Conservation (phyloP, 1,284 basidiomycete species). For the Bjerkandera adusta region DNA sequence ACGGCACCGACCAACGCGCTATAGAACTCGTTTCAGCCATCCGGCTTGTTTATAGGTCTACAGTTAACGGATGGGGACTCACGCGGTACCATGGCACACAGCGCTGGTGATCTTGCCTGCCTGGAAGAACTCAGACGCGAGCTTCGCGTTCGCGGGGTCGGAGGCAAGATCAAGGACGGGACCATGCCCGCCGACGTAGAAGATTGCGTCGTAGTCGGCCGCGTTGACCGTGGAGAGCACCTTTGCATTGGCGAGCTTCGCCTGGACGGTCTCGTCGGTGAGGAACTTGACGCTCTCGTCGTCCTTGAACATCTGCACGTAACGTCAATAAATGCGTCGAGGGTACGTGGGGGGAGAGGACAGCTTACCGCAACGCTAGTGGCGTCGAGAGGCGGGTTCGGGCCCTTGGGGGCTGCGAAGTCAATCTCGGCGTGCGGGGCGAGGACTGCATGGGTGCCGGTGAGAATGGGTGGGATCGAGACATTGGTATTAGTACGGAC, state of each 20-base stretch:
- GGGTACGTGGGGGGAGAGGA: not conserved
- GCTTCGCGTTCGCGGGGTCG: slow-evolving; percentile 56
- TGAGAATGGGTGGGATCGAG: not conserved
- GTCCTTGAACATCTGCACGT: slow-evolving; percentile 50
- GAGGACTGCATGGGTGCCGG: slow-evolving; percentile 36
- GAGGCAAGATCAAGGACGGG: slow-evolving; percentile 67
- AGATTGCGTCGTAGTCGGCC: slow-evolving; percentile 70
- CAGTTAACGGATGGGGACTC: slow-evolving; percentile 15
- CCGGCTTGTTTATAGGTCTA: not conserved
- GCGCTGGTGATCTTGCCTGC: slow-evolving; percentile 57
- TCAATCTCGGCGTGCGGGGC: slow-evolving; percentile 57
- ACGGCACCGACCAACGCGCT: slow-evolving; percentile 53
- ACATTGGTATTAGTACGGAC: slow-evolving; percentile 12
- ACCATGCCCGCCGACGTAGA: slow-evolving; percentile 78
- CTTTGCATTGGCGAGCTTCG: slow-evolving; percentile 60
- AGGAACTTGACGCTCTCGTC: slow-evolving; percentile 64
- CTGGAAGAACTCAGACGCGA: slow-evolving; percentile 60
- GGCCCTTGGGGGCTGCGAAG: slow-evolving; percentile 69
- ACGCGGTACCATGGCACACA: slow-evolving; percentile 77
- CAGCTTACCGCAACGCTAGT: slow-evolving; percentile 48
- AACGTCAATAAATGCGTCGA: too few relatives aligned
- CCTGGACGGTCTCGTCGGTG: slow-evolving; percentile 52
- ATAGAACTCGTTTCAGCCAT: not conserved
- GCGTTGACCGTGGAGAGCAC: slow-evolving; percentile 58
- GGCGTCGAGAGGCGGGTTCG: slow-evolving; percentile 72